Evolutionary conservation across 129 eudicot species (phyloP).

Genomic region (Heracleum sosnowskyi): DNA sequence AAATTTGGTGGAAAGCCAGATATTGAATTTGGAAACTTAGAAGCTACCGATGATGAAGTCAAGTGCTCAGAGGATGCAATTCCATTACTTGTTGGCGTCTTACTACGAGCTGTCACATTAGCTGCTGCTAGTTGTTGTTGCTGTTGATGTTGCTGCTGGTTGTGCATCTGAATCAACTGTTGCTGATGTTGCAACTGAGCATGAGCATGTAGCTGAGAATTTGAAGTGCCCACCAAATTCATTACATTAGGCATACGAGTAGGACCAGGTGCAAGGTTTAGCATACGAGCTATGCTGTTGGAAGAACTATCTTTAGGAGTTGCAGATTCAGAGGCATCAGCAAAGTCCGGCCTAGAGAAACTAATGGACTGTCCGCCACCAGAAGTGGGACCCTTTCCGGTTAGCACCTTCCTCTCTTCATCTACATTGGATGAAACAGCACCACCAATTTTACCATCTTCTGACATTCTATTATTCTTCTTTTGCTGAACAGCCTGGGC

Average conservation of each 20-base stretch:
- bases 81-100: conserved; percentile 55
- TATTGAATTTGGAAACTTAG: conserved; percentile 50
- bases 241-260: conserved; percentile 22
- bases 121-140: conserved; percentile 25
- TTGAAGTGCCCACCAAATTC: conserved; percentile 23
- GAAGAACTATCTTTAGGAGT: conserved; percentile 31
- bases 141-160: conserved; percentile 47
- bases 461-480: conserved; percentile 48
- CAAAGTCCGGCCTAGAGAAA: conserved; percentile 65
- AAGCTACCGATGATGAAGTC: conserved; percentile 41
- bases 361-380: conserved; percentile 92
- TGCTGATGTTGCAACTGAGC: conserved; percentile 58
- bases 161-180: conserved; percentile 46
- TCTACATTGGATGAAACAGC: conserved; percentile 45
- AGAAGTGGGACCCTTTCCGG: conserved; percentile 25
- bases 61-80: conserved; percentile 45
- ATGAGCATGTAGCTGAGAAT: conserved; percentile 54
- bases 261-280: conserved; percentile 40
- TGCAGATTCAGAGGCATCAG: conserved; percentile 34
- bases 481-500: conserved; percentile 51
- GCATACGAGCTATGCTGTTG: conserved; percentile 58
- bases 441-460: conserved; percentile 48
- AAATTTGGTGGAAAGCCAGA: conserved; percentile 50
- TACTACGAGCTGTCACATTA: conserved; percentile 28
- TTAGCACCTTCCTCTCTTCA: conserved; percentile 56